Percentiles rank a stretch among this genome's conserved stretches.
These are phyloP conservation scores for Desmodesmus armatus DNA, from an alignment of 139 green algal species.

Conservation along the genomic window DNA sequence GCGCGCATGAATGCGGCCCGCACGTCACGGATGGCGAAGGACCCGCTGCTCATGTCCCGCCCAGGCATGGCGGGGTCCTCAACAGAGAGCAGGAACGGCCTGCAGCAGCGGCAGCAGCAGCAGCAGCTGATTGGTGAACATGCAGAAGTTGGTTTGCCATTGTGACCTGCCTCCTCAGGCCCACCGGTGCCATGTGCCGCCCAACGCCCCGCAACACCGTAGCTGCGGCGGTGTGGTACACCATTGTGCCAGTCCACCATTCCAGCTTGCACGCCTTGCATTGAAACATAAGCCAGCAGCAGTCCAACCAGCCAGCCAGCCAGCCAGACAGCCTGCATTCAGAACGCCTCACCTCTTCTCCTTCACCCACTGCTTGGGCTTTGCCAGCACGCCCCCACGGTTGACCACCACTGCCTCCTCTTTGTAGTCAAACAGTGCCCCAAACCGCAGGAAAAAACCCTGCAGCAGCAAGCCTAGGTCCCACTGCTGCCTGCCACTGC, in stretches of 20 bases:
- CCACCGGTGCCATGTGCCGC: too few relatives aligned
- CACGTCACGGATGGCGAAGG: neutral
- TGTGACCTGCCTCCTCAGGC: too few relatives aligned
- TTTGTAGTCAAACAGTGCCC: slow-evolving; percentile 57
- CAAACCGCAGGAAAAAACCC: slow-evolving; percentile 71
- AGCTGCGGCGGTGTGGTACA: neutral
- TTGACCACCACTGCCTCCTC: slow-evolving; percentile 66
- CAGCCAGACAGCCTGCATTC: neutral
- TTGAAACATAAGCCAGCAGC: too few relatives aligned
- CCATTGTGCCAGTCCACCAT: too few relatives aligned
- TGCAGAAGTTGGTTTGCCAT: too few relatives aligned
- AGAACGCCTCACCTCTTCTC: slow-evolving; percentile 26
- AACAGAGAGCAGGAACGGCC: neutral
- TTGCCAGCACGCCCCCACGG: slow-evolving; percentile 65
- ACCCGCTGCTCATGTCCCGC: slow-evolving; percentile 31
- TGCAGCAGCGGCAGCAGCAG: neutral
- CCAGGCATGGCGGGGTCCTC: slow-evolving; percentile 36
- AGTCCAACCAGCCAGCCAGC: neutral
- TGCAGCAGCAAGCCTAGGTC: slow-evolving; percentile 74
- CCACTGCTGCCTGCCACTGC: slow-evolving; percentile 31
- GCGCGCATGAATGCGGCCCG: slow-evolving; percentile 4
- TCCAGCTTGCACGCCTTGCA: too few relatives aligned
- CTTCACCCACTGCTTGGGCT: slow-evolving; percentile 59
- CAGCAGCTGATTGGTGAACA: too few relatives aligned
- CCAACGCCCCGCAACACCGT: neutral